phyloP scores from a whole-genome alignment of 1,284 basidiomycete species.

The Naganishia albida region DNA sequence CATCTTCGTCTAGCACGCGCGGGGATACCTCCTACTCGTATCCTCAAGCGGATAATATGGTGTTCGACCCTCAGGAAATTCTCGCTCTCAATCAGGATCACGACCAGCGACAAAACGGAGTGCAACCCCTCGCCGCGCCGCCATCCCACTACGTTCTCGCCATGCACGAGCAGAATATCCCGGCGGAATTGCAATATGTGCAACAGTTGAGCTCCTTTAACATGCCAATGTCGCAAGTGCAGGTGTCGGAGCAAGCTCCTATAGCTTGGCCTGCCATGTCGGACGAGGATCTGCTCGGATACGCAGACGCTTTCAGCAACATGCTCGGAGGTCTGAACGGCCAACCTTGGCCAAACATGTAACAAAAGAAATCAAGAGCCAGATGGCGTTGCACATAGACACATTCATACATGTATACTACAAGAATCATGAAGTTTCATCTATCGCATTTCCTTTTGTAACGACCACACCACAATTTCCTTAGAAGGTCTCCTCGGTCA shows the following conservation, averaged over 20 bases:
- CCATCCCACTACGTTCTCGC: slow-evolving; percentile 24
- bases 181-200: slow-evolving; percentile 10
- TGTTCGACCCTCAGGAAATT: slow-evolving; percentile 7
- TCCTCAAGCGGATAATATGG: background rate
- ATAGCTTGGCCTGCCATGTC: slow-evolving; percentile 14
- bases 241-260: slow-evolving; percentile 4
- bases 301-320: slow-evolving; percentile 16
- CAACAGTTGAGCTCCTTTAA: slow-evolving; percentile 9
- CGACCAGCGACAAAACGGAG: background rate
- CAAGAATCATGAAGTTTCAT: background rate
- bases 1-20: no score
- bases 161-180: background rate
- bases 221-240: background rate
- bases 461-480: background rate
- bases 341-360: slow-evolving; percentile 23
- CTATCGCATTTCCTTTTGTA: slow-evolving; percentile 6
- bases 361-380: background rate
- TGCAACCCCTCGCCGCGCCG: background rate
- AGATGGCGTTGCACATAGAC: background rate
- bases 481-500: slow-evolving; percentile 66
- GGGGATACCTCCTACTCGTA: background rate
- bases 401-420: background rate
- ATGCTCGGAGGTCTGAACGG: slow-evolving; percentile 14
- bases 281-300: slow-evolving; percentile 18
- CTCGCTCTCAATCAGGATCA: slow-evolving; percentile 13